These are phyloP conservation scores for Lojkania enalia DNA, from an alignment of 2,329 filamentous ascomycete genomes.

Conservation along the genomic window DNA sequence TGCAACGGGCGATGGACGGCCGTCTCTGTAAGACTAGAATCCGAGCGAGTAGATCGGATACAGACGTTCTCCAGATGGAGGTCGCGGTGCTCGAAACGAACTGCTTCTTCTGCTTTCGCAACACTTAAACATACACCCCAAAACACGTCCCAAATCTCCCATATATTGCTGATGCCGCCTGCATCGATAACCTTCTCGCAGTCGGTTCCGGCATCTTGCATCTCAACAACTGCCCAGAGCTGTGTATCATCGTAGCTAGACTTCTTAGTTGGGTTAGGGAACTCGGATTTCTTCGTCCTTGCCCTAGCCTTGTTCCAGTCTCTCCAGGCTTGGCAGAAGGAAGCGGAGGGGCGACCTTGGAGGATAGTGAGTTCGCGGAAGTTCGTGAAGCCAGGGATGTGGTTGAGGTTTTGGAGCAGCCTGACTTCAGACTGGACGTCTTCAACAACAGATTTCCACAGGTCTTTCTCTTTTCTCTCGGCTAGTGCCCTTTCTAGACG, in stretches of 20 bases:
- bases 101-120: constrained; percentile 63
- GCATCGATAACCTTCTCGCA: constrained; percentile 47
- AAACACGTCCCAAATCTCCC: constrained; percentile 64
- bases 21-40: constrained; percentile 29
- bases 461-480: constrained; percentile 43
- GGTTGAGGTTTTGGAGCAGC: constrained; percentile 61
- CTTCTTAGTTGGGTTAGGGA: constrained; percentile 60
- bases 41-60: constrained; percentile 43
- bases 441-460: constrained; percentile 48
- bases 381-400: constrained; percentile 65
- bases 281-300: constrained; percentile 53
- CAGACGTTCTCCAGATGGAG: constrained; percentile 70
- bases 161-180: constrained; percentile 44
- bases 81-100: constrained; percentile 67
- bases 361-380: constrained; percentile 63
- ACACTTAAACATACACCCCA: constrained; percentile 67
- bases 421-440: constrained; percentile 53
- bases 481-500: constrained; percentile 28
- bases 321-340: constrained; percentile 54
- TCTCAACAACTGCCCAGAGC: constrained; percentile 66
- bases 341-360: constrained; percentile 57
- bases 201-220: constrained; percentile 66
- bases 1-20: constrained; percentile 41
- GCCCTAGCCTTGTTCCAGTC: constrained; percentile 48
- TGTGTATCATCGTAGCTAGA: constrained; percentile 58